Evolutionary conservation across 257 asterid species (phyloP).

Genomic region (Asclepias syriaca): DNA sequence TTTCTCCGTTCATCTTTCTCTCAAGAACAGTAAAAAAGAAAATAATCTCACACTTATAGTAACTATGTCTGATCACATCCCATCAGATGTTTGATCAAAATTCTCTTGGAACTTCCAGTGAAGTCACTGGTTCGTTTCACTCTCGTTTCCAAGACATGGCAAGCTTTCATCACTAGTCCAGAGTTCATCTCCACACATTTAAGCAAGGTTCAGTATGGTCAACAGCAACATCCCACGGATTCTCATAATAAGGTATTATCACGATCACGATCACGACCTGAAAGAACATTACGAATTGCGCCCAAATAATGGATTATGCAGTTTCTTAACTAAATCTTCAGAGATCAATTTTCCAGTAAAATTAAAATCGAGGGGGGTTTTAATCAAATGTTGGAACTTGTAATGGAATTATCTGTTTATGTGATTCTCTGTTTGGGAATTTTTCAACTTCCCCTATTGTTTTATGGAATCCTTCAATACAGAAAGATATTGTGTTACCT

Average conservation of each 20-base stretch:
- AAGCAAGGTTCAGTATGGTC: constrained; percentile 13
- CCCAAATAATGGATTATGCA: neutral
- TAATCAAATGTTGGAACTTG: neutral
- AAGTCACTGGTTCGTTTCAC: constrained; percentile 40
- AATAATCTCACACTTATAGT: neutral
- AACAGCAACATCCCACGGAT: neutral
- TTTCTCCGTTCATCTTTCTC: neutral
- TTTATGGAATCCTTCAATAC: neutral
- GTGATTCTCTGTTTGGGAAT: neutral
- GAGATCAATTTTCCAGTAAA: neutral
- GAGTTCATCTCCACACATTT: constrained; percentile 36
- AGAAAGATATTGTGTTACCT: constrained; percentile 1
- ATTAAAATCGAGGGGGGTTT: neutral
- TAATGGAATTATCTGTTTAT: neutral
- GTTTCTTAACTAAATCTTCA: neutral
- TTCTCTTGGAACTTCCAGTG: constrained; percentile 38
- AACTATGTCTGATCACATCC: constrained; percentile 20
- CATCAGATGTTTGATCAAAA: constrained; percentile 35
- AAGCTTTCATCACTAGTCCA: constrained; percentile 33
- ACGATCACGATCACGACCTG: neutral
- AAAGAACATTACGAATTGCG: neutral
- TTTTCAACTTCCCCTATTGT: neutral
- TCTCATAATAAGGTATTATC: neutral
- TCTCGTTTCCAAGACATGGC: constrained; percentile 47
- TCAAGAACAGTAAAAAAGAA: neutral